phyloP scores from a whole-genome alignment of 164 flowering plant genomes.

The Magnolia kwangsiensis region DNA sequence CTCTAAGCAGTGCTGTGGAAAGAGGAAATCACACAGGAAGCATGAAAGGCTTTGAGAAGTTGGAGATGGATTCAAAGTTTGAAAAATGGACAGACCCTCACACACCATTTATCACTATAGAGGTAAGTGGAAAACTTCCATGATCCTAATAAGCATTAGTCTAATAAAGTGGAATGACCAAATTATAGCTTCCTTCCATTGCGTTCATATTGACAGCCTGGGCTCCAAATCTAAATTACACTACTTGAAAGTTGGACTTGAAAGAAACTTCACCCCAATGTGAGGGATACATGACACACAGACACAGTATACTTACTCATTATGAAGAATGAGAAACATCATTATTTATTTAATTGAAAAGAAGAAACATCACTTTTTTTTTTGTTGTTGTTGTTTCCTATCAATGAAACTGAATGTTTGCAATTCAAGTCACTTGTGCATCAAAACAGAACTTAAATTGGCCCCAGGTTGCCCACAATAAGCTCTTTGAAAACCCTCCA shows the following conservation, averaged over 20 bases:
- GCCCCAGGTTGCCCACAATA: not conserved
- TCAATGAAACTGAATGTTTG: not conserved
- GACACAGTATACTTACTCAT: too few species aligned
- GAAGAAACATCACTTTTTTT: too few species aligned
- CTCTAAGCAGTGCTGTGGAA: too few species aligned
- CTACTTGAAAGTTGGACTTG: not conserved
- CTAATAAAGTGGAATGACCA: not conserved
- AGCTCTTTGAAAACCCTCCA: too few species aligned
- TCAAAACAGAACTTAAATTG: not conserved
- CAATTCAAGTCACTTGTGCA: not conserved
- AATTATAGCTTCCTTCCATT: not conserved
- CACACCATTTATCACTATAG: too few species aligned
- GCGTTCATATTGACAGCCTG: not conserved
- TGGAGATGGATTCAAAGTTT: too few species aligned
- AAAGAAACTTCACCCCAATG: not conserved
- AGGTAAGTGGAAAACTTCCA: too few species aligned
- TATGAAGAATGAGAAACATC: too few species aligned
- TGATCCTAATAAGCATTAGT: not conserved
- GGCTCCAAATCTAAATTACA: not conserved
- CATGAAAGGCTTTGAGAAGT: too few species aligned
- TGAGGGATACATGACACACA: not conserved
- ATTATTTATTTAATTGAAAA: too few species aligned
- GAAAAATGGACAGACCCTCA: too few species aligned
- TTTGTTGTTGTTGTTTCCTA: not conserved
- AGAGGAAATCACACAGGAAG: too few species aligned